Percentiles rank a stretch among this genome's conserved stretches.
These are phyloP conservation scores for Fusarium ramigenum DNA, from an alignment of 2,329 filamentous ascomycete species.

Conservation along the genomic window DNA sequence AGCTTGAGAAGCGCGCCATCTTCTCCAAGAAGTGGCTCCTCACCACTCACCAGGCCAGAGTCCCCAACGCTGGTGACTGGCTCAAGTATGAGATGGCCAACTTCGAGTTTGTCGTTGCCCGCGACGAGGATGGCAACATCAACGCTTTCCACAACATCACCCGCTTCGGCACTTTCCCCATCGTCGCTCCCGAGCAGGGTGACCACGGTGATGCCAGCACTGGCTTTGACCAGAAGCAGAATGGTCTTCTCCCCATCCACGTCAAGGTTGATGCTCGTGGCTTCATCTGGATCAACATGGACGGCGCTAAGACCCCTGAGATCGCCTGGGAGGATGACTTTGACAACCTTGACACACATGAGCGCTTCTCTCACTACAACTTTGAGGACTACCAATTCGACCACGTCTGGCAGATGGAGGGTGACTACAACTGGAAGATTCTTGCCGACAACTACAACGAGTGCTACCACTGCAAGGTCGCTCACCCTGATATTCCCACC, in stretches of 20 bases:
- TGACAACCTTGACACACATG: constrained; percentile 56
- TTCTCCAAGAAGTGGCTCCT: constrained; percentile 67
- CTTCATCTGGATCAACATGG: constrained; percentile 69
- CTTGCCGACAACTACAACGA: constrained; percentile 73
- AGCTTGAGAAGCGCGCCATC: constrained; percentile 65
- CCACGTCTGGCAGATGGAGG: constrained; percentile 66
- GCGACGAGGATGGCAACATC: constrained; percentile 60
- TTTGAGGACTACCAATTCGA: constrained; percentile 66
- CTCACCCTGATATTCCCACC: constrained; percentile 65
- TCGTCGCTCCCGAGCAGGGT: constrained; percentile 54
- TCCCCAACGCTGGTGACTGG: constrained; percentile 64
- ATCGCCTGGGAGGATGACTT: constrained; percentile 64
- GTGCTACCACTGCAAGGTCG: constrained; percentile 70
- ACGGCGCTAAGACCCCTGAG: constrained; percentile 56
- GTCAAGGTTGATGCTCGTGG: constrained; percentile 62
- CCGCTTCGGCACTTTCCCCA: constrained; percentile 68
- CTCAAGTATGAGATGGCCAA: constrained; percentile 64
- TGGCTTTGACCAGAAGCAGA: constrained; percentile 65
- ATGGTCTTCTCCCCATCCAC: constrained; percentile 65
- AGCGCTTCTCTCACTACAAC: constrained; percentile 56
- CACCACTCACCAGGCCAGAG: constrained; percentile 61
- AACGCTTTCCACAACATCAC: constrained; percentile 72
- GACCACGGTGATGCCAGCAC: constrained; percentile 61
- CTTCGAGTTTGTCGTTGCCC: constrained; percentile 63
- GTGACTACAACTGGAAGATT: constrained; percentile 69